Evolutionary conservation across 176 grass and related monocot genomes (phyloP).

Genomic region (Oryza glumipatula): DNA sequence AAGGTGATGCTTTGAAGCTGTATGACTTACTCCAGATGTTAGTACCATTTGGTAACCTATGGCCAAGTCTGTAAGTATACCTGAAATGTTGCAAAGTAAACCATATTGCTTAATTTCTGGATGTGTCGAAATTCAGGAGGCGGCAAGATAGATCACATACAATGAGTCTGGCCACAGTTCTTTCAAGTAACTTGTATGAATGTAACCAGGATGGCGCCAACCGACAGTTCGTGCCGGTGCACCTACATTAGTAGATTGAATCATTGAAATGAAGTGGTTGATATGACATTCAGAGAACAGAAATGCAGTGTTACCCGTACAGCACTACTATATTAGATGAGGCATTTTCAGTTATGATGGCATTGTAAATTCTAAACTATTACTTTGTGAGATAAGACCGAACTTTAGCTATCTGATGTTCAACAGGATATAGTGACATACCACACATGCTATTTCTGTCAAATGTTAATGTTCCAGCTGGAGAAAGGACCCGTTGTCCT

Average conservation of each 20-base stretch:
- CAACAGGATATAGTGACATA: constrained; percentile 20
- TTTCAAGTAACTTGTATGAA: constrained; percentile 89
- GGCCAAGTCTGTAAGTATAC: constrained; percentile 80
- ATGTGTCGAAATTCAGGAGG: background rate
- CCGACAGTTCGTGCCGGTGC: constrained; percentile 81
- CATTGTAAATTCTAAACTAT: background rate
- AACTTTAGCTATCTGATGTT: constrained; percentile 13
- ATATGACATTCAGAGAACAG: background rate
- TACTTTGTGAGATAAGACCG: background rate
- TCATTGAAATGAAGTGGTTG: constrained; percentile 2
- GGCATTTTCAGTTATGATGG: background rate
- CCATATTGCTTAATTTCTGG: constrained; percentile 2
- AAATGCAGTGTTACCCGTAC: background rate
- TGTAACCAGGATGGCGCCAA: constrained; percentile 95
- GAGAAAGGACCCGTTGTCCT: constrained; percentile 42
- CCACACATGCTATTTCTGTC: constrained; percentile 84
- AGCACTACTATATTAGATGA: background rate
- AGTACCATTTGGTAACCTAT: constrained; percentile 62
- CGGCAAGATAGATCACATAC: constrained; percentile 49
- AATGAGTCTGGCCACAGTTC: constrained; percentile 82
- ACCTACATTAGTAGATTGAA: constrained; percentile 50
- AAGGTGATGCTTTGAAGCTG: constrained; percentile 83
- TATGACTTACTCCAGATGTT: constrained; percentile 73
- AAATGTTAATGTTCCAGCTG: constrained; percentile 81
- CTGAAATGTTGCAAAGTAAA: constrained; percentile 45